Base-by-base conservation (phyloP, 768 basidiomycete genomes). In the Kwoniella sp. region DNA sequence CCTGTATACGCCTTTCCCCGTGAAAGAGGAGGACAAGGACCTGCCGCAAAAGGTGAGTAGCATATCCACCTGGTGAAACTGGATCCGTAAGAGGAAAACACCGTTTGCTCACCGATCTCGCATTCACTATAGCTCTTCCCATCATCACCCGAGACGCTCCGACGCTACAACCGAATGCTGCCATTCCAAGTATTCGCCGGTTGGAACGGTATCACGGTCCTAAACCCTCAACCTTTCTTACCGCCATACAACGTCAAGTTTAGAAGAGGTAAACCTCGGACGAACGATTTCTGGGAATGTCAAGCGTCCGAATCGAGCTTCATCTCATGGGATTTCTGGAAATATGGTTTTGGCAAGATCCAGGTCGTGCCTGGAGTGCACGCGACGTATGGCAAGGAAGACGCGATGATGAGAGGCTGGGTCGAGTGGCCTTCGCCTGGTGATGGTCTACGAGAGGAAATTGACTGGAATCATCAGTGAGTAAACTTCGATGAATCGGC, bases 171-270 rank as follows among this genome's bases (percentile, higher is more conserved):
- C n/a, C 61, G 58, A 12, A 61, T 65, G 63, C 67, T 81, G 45
- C 77, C 77, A 12, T 75, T 73, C 67, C 80, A 79, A 61, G 76
- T 76, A 11, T 79, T 76, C 59, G 74, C 79, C 26, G 75, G 75
- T 26, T 82, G 77, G 76, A 81, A 82, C 69, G 81, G 80, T 1
- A 75, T 79, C 58, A 73, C 76, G 26, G 68, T 79, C 26, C 57
- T 81, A 30, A 68, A 71, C 54, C 73, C 80, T 11, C 55, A 63
- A 7, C 80, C 79, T 4, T 81, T 82, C 72, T 60, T 72, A 23
- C 62, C 76, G 1, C 79, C 78, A 8, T 76, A 78, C 66, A 76
- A 76, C 59, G 72, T 81, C 56, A 73, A 79, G 26, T 81, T 81
- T 71, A 67, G 81, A 38, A 57, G 75, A n/a, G 75, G 70, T 25